Percentiles rank a stretch among this genome's conserved stretches.
Evolutionary conservation across 108 stramenopile genomes (phyloP).

Genomic region (Fragilaria crotonensis): DNA sequence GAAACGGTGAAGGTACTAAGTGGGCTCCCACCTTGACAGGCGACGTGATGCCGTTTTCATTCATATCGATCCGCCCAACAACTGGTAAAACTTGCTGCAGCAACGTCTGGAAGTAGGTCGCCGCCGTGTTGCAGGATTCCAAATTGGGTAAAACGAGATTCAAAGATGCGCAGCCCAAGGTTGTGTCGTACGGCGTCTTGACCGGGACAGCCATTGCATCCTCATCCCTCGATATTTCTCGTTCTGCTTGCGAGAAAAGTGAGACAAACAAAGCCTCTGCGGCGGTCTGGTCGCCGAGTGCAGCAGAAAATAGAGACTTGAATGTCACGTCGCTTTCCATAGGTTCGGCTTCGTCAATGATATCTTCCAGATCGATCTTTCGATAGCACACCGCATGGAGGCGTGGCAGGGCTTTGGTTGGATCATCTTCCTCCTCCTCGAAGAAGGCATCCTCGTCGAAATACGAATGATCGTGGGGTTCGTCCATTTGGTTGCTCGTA

Average conservation of each 20-base stretch:
- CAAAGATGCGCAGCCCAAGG: constrained; percentile 49
- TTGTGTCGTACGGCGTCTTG: constrained; percentile 8
- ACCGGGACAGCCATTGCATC: neutral
- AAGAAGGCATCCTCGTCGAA: neutral
- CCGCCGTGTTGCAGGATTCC: neutral
- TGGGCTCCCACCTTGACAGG: constrained; percentile 29
- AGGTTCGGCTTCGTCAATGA: neutral
- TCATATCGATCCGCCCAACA: constrained; percentile 17
- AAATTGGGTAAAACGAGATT: constrained; percentile 16
- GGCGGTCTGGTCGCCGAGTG: neutral
- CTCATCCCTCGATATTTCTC: neutral
- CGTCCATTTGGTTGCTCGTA: neutral
- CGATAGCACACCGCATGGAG: constrained; percentile 41
- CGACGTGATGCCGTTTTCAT: neutral
- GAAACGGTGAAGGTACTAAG: constrained; percentile 25
- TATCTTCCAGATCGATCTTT: constrained; percentile 25
- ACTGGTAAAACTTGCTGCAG: constrained; percentile 24
- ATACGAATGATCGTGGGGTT: neutral
- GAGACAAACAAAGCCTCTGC: constrained; percentile 23
- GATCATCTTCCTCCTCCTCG: neutral
- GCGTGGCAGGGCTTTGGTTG: constrained; percentile 20
- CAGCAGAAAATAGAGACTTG: neutral
- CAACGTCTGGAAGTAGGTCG: constrained; percentile 4
- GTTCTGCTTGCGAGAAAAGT: constrained; percentile 24
- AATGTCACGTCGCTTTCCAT: neutral